Base-by-base conservation (phyloP, 768 basidiomycete genomes). In the Amanita inopinata region DNA sequence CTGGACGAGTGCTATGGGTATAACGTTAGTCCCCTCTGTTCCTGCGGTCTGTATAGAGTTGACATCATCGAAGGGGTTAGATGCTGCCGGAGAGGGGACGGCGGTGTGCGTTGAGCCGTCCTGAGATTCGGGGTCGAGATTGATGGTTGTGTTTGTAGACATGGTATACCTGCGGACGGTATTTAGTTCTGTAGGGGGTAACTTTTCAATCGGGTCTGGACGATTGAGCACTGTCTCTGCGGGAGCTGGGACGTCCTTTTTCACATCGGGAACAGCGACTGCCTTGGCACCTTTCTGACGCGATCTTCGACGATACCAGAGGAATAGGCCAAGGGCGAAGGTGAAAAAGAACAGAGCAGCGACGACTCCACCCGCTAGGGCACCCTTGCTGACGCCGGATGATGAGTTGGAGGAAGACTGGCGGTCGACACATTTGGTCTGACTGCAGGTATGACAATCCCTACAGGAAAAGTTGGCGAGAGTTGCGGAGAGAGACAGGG, bases 21-120 rank as follows among this genome's bases (percentile, higher is more conserved):
- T 90, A 49, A 88, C 86, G 51, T 90, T 90, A 17, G 87, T 84
- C 32, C 76, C 75, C 55, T 84, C 80, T 10, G 85, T 81, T 33
- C 76, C 71, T n/a, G 80, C 76, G 20, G 87, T 90, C 60, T 85
- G 83, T 46, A 90, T 90, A 28, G 86, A 89, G 36, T 82, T 76
- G 19, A 60, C 63, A 53, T 90, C 86, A 32, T 76, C 74, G 60
- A 89, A 90, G 17, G 86, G 86, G 64, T 89, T 86, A 38, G 64
- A 67, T 33, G 46, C 49, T 19, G 62, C 64, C 2, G 53, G 41
- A 5, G 63, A 67, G 12, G 43, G 51, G 37, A 48, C 37, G 34
- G 63, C 67, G 3, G 48, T 46, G 8, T 63, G 61, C 5, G 57
- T 46, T 7, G 65, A 69, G 4, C 43, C 45, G 35, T 50, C 52